A percentile compares a stretch with the other conserved stretches of the same genome.
phyloP scores from a whole-genome alignment of 1,284 basidiomycete species.

The Ceratobasidium sp. region DNA sequence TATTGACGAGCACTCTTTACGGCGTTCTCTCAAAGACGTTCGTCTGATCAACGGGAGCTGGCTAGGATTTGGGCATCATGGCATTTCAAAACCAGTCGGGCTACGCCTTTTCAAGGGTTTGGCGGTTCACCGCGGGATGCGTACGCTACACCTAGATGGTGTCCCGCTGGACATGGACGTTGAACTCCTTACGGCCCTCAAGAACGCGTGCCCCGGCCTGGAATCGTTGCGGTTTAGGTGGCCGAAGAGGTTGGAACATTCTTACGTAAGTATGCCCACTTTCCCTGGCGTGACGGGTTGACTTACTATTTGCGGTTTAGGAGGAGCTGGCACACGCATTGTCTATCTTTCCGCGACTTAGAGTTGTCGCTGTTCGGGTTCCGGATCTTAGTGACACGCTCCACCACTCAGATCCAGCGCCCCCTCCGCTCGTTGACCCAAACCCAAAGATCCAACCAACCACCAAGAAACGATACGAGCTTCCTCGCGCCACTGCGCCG shows the following conservation, averaged over 20 bases:
- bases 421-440: conserved; percentile 27
- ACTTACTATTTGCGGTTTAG: not conserved
- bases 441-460: conserved; percentile 15
- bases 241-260: conserved; percentile 19
- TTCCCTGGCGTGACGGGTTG: not conserved
- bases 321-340: conserved; percentile 27
- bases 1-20: conserved; percentile 24
- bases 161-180: conserved; percentile 29
- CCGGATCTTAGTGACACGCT: conserved; percentile 27
- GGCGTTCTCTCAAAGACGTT: conserved; percentile 27
- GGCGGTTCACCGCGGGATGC: conserved; percentile 31
- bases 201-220: conserved; percentile 20
- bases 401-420: conserved; percentile 27
- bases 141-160: conserved; percentile 22
- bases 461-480: conserved; percentile 27
- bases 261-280: conserved; percentile 5
- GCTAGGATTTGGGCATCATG: conserved; percentile 32
- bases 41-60: conserved; percentile 30
- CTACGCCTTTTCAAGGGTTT: conserved; percentile 25
- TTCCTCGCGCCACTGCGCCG: not conserved
- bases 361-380: conserved; percentile 23
- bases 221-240: conserved; percentile 34
- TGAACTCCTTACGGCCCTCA: conserved; percentile 11
- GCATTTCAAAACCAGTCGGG: conserved; percentile 25
- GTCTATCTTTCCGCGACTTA: conserved; percentile 11